Base-by-base conservation (phyloP, 2,329 filamentous ascomycete genomes). In the Septoria petroselini region DNA sequence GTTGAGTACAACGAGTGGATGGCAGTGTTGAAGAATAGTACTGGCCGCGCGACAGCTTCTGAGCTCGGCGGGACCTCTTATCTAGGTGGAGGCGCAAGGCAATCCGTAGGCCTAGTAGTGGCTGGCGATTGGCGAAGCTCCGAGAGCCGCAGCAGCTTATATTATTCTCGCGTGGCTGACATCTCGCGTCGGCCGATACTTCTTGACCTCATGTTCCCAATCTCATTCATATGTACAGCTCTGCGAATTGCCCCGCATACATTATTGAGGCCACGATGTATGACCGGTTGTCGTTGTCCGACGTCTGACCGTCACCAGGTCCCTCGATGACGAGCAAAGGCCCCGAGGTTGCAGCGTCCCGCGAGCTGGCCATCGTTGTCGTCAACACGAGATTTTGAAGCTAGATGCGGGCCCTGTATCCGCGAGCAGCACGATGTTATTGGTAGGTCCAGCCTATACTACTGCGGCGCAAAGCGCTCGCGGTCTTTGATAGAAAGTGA, bases 1-100 rank as follows among this genome's bases (percentile, higher is more conserved):
- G 56, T 58, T 57, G 56, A 58, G 46, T 50, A 58, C 54, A 57
- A 55, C 52, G 27, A 25, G 5, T 21, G 14, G 7, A 34, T 17
- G 14, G 25, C 15, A 23, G 21, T 46, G 48, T 54, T 51, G 48
- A 54, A 48, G n/a, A n/a, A 14, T 31, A 27, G 12, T 12, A 30
- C 34, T 41, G 21, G 18, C 27, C 35, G 21, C 18, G 34, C 25
- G 35, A 46, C 35, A 31, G 23, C 43, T 40, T 7, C 8, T 29
- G 23, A 37, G 34, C 17, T 34, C 37, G 37, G 42, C 38, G 27
- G 21, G 29, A 43, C 29, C 18, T 38, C 38, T 52, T 52, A 52
- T 52, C 49, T 47, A 9, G 30, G 33, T 46, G 34, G 34, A 39
- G 33, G 33, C 15, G 17, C 27, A 43, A 30, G 41, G 19, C 34